These are phyloP conservation scores for Beta corolliflora DNA, from an alignment of 179 eudicot species.

Conservation along the genomic window DNA sequence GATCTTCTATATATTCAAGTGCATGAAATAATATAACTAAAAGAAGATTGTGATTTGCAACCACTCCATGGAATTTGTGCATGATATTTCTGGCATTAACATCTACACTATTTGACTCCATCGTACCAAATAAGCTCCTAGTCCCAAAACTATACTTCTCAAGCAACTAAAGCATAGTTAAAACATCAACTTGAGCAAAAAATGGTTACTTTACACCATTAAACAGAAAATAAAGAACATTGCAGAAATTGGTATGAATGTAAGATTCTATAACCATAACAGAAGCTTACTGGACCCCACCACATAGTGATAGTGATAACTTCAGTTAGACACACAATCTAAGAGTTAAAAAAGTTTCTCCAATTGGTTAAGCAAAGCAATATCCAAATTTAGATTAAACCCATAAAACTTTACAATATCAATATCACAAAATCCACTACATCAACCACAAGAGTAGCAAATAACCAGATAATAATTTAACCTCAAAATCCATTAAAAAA, in stretches of 20 bases:
- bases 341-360: not conserved
- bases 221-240: not conserved
- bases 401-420: conserved; percentile 1
- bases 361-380: not conserved
- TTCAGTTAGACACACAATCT: not conserved
- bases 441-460: not conserved
- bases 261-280: not conserved
- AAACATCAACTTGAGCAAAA: not conserved
- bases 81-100: too few relatives aligned
- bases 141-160: too few relatives aligned
- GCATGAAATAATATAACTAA: not conserved
- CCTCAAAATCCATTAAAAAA: not conserved
- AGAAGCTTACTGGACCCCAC: conserved; percentile 17
- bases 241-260: not conserved
- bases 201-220: not conserved
- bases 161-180: not conserved
- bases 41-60: not conserved
- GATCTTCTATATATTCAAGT: not conserved
- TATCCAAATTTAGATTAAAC: not conserved
- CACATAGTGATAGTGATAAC: not conserved
- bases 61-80: too few relatives aligned
- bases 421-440: not conserved
- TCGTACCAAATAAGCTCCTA: too few relatives aligned
- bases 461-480: not conserved
- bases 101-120: too few relatives aligned